Conservation (phyloP, 2,329 filamentous ascomycete species). For the Claviceps pazoutovae region DNA sequence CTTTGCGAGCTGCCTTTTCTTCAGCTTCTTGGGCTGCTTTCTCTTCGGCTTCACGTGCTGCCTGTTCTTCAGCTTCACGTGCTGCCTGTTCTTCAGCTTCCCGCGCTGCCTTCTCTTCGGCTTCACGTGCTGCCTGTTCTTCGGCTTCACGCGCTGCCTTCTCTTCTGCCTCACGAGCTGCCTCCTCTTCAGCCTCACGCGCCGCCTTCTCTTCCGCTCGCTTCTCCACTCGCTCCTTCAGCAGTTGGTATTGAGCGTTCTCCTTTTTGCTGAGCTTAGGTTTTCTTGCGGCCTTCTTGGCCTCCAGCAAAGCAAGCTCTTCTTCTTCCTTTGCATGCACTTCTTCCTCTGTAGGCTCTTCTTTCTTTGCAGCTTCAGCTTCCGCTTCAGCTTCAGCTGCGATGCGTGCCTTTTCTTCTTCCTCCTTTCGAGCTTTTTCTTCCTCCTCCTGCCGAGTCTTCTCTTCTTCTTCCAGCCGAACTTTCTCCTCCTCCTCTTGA, state of each 20-base stretch:
- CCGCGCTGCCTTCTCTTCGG: slow-evolving; percentile 7
- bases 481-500: slow-evolving; percentile 13
- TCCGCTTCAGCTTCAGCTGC: too few relatives aligned
- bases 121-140: background rate
- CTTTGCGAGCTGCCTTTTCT: slow-evolving; percentile 13
- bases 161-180: background rate
- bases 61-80: slow-evolving; percentile 27
- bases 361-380: too few relatives aligned
- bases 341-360: too few relatives aligned
- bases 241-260: slow-evolving; percentile 27
- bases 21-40: slow-evolving; percentile 8
- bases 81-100: slow-evolving; percentile 18
- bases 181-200: slow-evolving; percentile 23
- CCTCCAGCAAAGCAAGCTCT: slow-evolving; percentile 26
- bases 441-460: too few relatives aligned
- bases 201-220: slow-evolving; percentile 26
- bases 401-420: too few relatives aligned
- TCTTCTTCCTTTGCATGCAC: slow-evolving; percentile 17
- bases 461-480: slow-evolving; percentile 10
- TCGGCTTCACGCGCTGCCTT: background rate
- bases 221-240: slow-evolving; percentile 21
- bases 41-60: slow-evolving; percentile 22
- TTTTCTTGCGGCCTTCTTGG: slow-evolving; percentile 36
- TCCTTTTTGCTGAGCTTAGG: slow-evolving; percentile 30
- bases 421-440: too few relatives aligned